Evolutionary conservation across 306 rosid genomes (phyloP).

Genomic region (Trifolium dubium): DNA sequence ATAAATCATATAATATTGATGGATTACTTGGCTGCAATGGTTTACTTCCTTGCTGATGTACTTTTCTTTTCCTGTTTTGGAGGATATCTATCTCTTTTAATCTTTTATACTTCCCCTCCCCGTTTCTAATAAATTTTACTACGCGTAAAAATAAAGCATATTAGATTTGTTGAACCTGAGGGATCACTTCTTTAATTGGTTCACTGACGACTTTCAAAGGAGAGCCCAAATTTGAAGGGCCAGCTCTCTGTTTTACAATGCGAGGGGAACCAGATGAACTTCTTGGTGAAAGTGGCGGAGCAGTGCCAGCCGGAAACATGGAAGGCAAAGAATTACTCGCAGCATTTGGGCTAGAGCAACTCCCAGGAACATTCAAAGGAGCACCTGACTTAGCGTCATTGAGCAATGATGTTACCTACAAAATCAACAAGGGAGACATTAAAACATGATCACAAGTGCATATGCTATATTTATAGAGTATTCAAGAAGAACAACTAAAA

Average conservation of each 20-base stretch:
- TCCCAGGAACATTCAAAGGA: conserved; percentile 91
- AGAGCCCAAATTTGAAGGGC: conserved; percentile 86
- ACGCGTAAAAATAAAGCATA: not conserved
- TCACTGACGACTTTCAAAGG: conserved; percentile 90
- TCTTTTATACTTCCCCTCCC: conserved; percentile 1
- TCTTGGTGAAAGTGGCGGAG: conserved; percentile 97
- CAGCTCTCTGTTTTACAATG: conserved; percentile 82
- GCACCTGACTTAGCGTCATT: conserved; percentile 88
- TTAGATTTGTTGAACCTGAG: conserved; percentile 65
- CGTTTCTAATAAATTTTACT: conserved; percentile 25
- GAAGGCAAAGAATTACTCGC: conserved; percentile 80
- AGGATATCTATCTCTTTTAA: conserved; percentile 19
- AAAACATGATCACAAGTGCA: conserved; percentile 23
- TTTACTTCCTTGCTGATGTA: conserved; percentile 18
- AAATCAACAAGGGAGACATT: conserved; percentile 32
- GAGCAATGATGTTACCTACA: conserved; percentile 79
- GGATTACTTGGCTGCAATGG: conserved; percentile 5
- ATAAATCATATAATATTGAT: not conserved
- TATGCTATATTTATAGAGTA: not conserved
- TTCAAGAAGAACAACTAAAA: conserved; percentile 25
- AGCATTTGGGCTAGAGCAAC: conserved; percentile 95
- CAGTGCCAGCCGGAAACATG: conserved; percentile 99
- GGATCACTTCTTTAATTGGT: conserved; percentile 92
- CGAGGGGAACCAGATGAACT: conserved; percentile 98
- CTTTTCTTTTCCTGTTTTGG: conserved; percentile 4